Conservation (phyloP, 805 yeast genomes). For the Saccharomycopsis sp. region DNA sequence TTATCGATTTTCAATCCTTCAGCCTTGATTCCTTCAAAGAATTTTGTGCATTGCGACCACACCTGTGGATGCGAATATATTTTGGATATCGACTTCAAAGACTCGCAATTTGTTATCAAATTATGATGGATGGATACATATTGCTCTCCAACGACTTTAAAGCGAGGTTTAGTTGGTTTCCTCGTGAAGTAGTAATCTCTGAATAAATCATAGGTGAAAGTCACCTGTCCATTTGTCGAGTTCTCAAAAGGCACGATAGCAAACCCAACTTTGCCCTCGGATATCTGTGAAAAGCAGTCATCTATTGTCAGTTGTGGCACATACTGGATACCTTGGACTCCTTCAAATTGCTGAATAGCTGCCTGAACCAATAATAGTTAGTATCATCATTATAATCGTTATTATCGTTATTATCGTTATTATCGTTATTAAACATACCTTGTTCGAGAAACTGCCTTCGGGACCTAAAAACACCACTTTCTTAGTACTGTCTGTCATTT, state of each 20-base stretch:
- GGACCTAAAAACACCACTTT: slow-evolving; percentile 83
- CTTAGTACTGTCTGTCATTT: background rate
- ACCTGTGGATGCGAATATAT: slow-evolving; percentile 95
- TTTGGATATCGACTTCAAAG: slow-evolving; percentile 40
- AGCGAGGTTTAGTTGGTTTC: slow-evolving; percentile 29
- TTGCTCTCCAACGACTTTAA: slow-evolving; percentile 67
- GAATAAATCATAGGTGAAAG: slow-evolving; percentile 73
- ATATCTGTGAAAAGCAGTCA: slow-evolving; percentile 57
- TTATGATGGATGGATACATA: slow-evolving; percentile 80
- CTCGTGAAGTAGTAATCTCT: slow-evolving; percentile 50
- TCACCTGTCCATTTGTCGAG: slow-evolving; percentile 92
- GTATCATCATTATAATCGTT: background rate
- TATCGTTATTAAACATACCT: slow-evolving; percentile 32
- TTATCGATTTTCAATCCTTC: slow-evolving; percentile 35
- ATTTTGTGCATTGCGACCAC: slow-evolving; percentile 83
- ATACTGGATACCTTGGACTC: slow-evolving; percentile 27
- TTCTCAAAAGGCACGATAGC: slow-evolving; percentile 89
- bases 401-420: slow-evolving; percentile 19
- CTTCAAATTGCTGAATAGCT: slow-evolving; percentile 29
- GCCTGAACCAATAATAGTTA: slow-evolving; percentile 31
- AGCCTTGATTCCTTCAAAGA: slow-evolving; percentile 35
- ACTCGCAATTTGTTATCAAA: slow-evolving; percentile 44
- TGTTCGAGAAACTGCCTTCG: slow-evolving; percentile 87
- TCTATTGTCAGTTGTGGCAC: slow-evolving; percentile 33
- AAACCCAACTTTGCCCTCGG: slow-evolving; percentile 45